These are phyloP conservation scores for Ophiostoma novo-ulmi DNA, from an alignment of 2,329 filamentous ascomycete genomes.

Conservation along the genomic window DNA sequence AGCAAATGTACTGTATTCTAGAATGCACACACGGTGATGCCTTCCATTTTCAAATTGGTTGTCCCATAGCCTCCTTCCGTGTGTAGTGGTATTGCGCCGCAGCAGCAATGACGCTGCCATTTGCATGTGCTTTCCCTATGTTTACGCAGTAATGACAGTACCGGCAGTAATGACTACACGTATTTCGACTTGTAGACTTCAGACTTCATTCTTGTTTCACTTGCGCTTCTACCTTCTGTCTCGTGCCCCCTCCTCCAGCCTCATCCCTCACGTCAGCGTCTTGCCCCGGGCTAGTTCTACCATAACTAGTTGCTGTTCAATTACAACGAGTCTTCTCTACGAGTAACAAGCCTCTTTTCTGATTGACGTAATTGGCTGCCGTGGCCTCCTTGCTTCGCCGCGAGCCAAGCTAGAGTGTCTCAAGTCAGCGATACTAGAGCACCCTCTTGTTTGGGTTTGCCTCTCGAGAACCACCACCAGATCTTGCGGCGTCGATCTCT, in stretches of 20 bases:
- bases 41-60: neutral
- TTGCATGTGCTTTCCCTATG: neutral
- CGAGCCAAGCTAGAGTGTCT: constrained; percentile 6
- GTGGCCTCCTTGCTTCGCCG: constrained; percentile 1
- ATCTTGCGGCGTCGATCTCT: constrained; percentile 7
- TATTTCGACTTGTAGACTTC: neutral
- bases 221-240: neutral
- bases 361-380: neutral
- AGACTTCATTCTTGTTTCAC: neutral
- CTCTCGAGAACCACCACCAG: neutral
- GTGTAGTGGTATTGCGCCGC: neutral
- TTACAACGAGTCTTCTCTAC: neutral
- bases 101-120: constrained; percentile 4
- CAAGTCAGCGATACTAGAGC: constrained; percentile 7
- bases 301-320: neutral
- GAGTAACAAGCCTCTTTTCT: neutral
- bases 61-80: neutral
- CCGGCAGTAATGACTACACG: neutral
- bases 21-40: neutral
- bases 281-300: neutral
- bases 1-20: neutral
- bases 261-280: neutral
- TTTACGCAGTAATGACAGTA: neutral
- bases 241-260: constrained; percentile 1
- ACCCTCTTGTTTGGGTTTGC: neutral